Base-by-base conservation (phyloP, 2,329 filamentous ascomycete species). In the Aspergillus bombycis region DNA sequence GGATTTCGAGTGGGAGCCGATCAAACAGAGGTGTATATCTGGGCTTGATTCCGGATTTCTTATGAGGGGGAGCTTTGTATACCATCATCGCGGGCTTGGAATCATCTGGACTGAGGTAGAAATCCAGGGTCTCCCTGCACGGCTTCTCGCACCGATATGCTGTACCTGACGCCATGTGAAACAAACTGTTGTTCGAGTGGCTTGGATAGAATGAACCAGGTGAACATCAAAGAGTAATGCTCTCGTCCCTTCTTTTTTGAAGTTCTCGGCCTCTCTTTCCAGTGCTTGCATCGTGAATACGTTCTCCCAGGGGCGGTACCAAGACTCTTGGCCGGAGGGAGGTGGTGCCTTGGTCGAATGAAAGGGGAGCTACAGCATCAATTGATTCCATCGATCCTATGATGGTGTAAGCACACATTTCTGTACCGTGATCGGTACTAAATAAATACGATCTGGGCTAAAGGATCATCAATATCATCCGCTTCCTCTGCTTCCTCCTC, bases 1-100 rank as follows among this genome's bases (percentile, higher is more conserved):
- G 16, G 4, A 64, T 14, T 45, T 62, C 41, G 23, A 56, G 28
- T 9, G 62, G 59, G 21, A 64, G 48, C 19, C 10, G 28, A 21
- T 45, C 32, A 2, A 53, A 3, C 19, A 61, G 14, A 12, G 23
- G 11, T 19, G 34, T 58, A 5, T 19, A n/a, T 26, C 4, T 52
- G 6, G 23, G 14, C 8, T 30, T 46, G 2, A 9, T n/a, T 21
- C n/a, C 56, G 34, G 23, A 52, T 16, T 8, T 5, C 38, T 53
- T 48, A 21, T 12, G 50, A 3, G 14, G 26, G 23, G 59, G 48
- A 48, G 59, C 58, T 30, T 58, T 50, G 36, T 62, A 64, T 19
- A 64, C 23, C 7, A 5, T 41, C 38, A 19, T 12, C 16, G 19
- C 9, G 41, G 8, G 16, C 7, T 46, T 45, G n/a, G 10, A 34